Conservation (phyloP, 306 rosid species). For the Calophaca sinica region DNA sequence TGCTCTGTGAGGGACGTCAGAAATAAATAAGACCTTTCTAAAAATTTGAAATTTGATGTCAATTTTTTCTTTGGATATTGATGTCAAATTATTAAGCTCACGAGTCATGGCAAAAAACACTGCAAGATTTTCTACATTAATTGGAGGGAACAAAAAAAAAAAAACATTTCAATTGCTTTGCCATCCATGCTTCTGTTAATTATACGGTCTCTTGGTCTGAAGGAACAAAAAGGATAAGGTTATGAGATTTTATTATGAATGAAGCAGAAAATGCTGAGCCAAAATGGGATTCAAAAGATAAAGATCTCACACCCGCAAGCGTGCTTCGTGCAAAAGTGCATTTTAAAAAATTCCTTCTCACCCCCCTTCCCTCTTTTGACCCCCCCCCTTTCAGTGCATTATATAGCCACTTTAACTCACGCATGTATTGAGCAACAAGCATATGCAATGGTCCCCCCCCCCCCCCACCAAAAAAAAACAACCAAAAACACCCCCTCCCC, state of each 20-base stretch:
- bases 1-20: not conserved
- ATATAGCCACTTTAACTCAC: conserved; percentile 2
- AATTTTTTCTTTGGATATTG: too few species aligned
- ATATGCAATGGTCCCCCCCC: conserved; percentile 1
- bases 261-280: too few species aligned
- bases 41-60: too few species aligned
- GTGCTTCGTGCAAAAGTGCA: conserved; percentile 7
- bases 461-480: too few species aligned
- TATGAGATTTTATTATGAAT: too few species aligned
- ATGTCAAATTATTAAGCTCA: too few species aligned
- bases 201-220: conserved; percentile 8
- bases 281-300: not conserved
- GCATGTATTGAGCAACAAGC: not conserved
- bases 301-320: not conserved
- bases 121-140: too few species aligned
- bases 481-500: too few species aligned
- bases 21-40: not conserved
- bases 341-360: not conserved
- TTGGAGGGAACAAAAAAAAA: not conserved
- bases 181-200: conserved; percentile 25
- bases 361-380: not conserved
- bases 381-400: not conserved
- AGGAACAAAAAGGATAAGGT: conserved; percentile 12
- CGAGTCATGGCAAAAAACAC: too few species aligned
- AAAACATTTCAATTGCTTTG: conserved; percentile 29